Base-by-base conservation (phyloP, 2,329 filamentous ascomycete species). In the Rhexocercosporidium sp. region DNA sequence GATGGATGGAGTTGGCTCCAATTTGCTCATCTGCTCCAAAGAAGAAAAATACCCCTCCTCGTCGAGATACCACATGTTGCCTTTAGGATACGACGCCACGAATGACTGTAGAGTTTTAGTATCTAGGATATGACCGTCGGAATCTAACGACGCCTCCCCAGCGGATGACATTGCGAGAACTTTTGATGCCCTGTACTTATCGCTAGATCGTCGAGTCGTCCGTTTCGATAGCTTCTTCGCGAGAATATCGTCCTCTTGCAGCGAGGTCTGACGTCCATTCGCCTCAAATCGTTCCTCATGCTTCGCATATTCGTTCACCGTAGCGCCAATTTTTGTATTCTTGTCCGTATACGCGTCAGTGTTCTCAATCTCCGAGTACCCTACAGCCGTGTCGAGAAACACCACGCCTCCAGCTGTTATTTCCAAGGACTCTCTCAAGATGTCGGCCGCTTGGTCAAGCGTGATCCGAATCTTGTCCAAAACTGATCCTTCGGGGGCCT, bases 51-150 rank as follows among this genome's bases (percentile, higher is more conserved):
- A 76, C 1, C 74, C 73, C 25, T 74, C 71, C 11, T 75, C 69
- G 47, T 76, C 75, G 37, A 76, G 70, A 53, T 74, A 75, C 73
- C 74, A 76, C 9, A 76, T 56, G 65, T 76, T 75, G 6, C 75
- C 75, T 44, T 75, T 73, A 0, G 75, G 75, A 60, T 76, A 76
- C 0, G 69, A 68, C 22, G 72, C 70, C 8, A 75, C 73, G 1
- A 76, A 63, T 5, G 69, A 59, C 47, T 74, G 70, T 7, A 76
- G 64, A 14, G 69, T 71, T 53, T 75, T 71, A 2, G 63, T 62
- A 70, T 76, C 72, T 4, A 76, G 31, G 25, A 65, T 62, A 53
- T 63, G 66, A 11, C 69, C 66, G 12, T 69, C 49, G 2, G 67
- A 34, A 54, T 74, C 70, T 72, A 68, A 73, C 4, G 63, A 56